phyloP scores from a whole-genome alignment of 768 basidiomycete species.

The Pleurotus cornucopiae region DNA sequence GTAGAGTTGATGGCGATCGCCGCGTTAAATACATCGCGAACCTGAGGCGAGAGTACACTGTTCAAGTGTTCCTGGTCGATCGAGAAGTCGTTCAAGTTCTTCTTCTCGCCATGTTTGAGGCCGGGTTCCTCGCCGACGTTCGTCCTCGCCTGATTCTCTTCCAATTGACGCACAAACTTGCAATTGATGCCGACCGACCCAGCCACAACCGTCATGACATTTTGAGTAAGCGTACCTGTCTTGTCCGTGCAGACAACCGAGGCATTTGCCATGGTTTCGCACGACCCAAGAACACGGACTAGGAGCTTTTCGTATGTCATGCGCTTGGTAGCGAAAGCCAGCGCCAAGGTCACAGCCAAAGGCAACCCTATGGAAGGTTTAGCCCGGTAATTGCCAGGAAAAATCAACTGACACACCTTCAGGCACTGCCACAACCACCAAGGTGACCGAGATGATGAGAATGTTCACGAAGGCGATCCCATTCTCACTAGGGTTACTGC shows the following conservation, averaged over 20 bases:
- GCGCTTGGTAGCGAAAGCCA: conserved; percentile 97
- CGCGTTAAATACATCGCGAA: conserved; percentile 9
- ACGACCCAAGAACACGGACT: conserved; percentile 92
- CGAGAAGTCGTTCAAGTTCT: conserved; percentile 73
- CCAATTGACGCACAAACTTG: conserved; percentile 83
- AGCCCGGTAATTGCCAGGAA: neutral
- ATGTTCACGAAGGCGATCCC: conserved; percentile 91
- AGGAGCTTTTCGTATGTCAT: conserved; percentile 95
- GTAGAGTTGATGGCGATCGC: conserved; percentile 12
- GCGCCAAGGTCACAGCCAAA: conserved; percentile 76
- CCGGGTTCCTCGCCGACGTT: conserved; percentile 37
- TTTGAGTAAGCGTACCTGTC: conserved; percentile 95
- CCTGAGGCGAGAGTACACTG: conserved; percentile 40
- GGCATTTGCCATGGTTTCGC: conserved; percentile 98
- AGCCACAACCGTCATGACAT: conserved; percentile 94
- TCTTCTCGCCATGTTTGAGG: conserved; percentile 29
- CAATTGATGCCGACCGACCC: conserved; percentile 92
- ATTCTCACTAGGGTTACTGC: conserved; percentile 70
- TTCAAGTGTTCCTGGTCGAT: conserved; percentile 77
- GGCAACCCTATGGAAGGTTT: conserved; percentile 64
- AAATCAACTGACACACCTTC: conserved; percentile 28
- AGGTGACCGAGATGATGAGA: conserved; percentile 89
- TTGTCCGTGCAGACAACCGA: conserved; percentile 96
- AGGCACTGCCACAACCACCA: conserved; percentile 50
- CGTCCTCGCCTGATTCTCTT: conserved; percentile 9